Percentiles rank a stretch among this genome's conserved stretches.
Conservation (phyloP, 768 basidiomycete genomes). For the Naganishia vishniacii region DNA sequence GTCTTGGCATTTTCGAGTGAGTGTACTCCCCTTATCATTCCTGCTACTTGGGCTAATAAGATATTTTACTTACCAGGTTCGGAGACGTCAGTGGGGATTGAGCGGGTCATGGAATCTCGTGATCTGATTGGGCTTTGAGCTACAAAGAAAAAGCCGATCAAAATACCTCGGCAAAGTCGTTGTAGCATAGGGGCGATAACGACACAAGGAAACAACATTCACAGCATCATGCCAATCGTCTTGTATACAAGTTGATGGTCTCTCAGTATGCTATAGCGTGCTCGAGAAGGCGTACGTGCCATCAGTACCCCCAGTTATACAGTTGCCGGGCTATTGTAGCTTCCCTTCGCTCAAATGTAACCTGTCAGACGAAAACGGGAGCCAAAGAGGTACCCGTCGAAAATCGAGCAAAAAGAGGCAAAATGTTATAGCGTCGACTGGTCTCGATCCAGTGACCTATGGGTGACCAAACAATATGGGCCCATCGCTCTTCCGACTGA, state of each 20-base stretch:
- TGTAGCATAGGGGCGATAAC: too few species aligned
- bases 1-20: slow-evolving; percentile 49
- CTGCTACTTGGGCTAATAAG: not conserved
- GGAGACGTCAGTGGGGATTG: slow-evolving; percentile 48
- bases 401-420: not conserved
- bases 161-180: too few species aligned
- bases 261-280: too few species aligned
- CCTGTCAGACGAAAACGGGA: too few species aligned
- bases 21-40: slow-evolving; percentile 13
- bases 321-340: too few species aligned
- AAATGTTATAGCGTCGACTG: slow-evolving; percentile 20
- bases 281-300: too few species aligned
- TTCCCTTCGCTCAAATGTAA: too few species aligned
- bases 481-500: slow-evolving; percentile 26
- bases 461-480: slow-evolving; percentile 20
- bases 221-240: too few species aligned
- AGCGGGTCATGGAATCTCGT: not conserved
- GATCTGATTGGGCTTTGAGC: too few species aligned
- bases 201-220: too few species aligned
- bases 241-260: too few species aligned
- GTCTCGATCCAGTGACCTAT: slow-evolving; percentile 25
- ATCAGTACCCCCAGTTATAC: too few species aligned
- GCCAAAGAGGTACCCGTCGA: not conserved
- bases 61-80: slow-evolving; percentile 30
- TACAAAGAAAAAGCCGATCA: not conserved